phyloP scores from a whole-genome alignment of 2,329 filamentous ascomycete genomes.

The Aureobasidium vineae region DNA sequence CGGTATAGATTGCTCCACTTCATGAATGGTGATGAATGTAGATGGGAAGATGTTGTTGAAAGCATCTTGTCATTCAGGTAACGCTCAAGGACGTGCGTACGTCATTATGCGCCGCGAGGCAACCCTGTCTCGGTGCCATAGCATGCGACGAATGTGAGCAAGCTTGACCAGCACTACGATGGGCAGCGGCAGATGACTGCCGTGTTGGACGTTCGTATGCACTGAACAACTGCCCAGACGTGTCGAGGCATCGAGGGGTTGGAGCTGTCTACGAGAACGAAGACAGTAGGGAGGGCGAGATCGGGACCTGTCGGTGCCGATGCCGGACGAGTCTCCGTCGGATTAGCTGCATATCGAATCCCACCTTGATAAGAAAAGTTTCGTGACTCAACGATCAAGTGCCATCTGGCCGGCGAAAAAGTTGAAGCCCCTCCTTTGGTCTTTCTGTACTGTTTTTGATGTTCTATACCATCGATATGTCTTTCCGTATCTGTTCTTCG shows the following conservation, averaged over 20 bases:
- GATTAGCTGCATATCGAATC: neutral
- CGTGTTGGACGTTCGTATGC: neutral
- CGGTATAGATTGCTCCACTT: neutral
- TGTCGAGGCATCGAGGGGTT: neutral
- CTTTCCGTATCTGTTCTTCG: conserved; percentile 31
- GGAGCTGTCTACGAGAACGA: neutral
- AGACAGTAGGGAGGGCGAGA: neutral
- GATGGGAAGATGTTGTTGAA: neutral
- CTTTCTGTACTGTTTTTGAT: neutral
- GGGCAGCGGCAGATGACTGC: neutral
- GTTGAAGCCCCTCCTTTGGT: neutral
- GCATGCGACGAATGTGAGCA: neutral
- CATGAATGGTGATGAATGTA: neutral
- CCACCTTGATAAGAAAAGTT: conserved; percentile 24
- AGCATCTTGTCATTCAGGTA: neutral
- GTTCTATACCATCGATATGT: conserved; percentile 28
- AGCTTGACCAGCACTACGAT: neutral
- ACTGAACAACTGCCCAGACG: neutral
- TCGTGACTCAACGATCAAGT: conserved; percentile 13
- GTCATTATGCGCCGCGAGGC: neutral
- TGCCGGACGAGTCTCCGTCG: neutral
- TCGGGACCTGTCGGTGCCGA: neutral
- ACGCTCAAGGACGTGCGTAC: neutral
- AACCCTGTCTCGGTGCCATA: neutral
- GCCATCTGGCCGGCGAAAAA: neutral